phyloP scores from a whole-genome alignment of 164 flowering plant genomes.

The Vitis amurensis region DNA sequence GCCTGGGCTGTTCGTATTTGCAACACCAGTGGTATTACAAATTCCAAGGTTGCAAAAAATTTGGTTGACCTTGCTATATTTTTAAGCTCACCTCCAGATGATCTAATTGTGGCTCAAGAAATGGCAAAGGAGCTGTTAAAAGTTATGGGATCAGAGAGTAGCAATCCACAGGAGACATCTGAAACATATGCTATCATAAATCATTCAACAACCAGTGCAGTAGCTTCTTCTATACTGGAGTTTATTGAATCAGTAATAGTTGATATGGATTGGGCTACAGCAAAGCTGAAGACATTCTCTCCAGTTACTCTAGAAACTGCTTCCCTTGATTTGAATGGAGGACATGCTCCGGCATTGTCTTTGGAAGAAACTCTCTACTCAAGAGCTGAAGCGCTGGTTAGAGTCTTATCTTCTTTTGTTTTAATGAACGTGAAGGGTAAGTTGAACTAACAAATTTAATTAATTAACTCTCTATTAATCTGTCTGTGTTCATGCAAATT shows the following conservation, averaged over 20 bases:
- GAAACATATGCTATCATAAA: conserved; percentile 58
- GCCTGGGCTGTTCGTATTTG: conserved; percentile 55
- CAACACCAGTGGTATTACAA: conserved; percentile 34
- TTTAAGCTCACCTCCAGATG: conserved; percentile 54
- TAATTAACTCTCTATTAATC: neutral
- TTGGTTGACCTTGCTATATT: conserved; percentile 43
- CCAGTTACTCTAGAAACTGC: conserved; percentile 27
- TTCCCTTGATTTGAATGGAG: conserved; percentile 27
- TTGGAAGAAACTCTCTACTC: conserved; percentile 63
- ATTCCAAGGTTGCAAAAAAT: conserved; percentile 53
- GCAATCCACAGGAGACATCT: conserved; percentile 38
- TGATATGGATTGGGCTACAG: conserved; percentile 64
- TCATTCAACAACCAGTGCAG: conserved; percentile 44
- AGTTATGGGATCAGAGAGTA: conserved; percentile 46
- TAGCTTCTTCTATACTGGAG: conserved; percentile 51
- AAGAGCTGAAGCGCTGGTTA: conserved; percentile 65
- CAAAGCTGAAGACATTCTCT: conserved; percentile 45
- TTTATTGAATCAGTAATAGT: conserved; percentile 42
- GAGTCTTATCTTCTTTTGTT: conserved; percentile 61
- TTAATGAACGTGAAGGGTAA: conserved; percentile 72
- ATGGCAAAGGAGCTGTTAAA: conserved; percentile 59
- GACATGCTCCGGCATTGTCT: conserved; percentile 29
- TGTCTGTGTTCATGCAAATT: neutral
- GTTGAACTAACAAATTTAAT: neutral
- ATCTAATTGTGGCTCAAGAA: conserved; percentile 50